Evolutionary conservation across 176 grass and related monocot genomes (phyloP), one percentile per base, ranked within the genome.

Genomic region (Oryza brachyantha): DNA sequence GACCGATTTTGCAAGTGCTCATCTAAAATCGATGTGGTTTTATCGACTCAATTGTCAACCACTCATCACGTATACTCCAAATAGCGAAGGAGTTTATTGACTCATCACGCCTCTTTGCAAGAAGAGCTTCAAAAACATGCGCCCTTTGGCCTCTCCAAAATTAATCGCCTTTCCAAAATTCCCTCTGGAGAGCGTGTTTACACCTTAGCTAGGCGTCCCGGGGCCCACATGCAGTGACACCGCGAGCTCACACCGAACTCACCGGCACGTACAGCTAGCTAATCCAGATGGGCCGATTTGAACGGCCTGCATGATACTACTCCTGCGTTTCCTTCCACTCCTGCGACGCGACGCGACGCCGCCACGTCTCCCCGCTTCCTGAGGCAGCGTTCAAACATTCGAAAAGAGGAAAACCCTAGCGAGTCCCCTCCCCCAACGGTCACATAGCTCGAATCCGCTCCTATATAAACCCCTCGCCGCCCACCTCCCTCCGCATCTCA

Each of bases 351-450:
- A 61, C 78, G 39, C 36, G 24, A 38, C 71, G 77, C 72, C 84
- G 67, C 78, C 78, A 70, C 72, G 72, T 10, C 43, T 19, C 43
- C 13, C 41, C 41, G 21, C 43, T 29, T 19, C 13, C 61, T 7
- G 24, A 7, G 39, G 41, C 50, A 70, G 35, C 29, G 86, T 84
- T 79, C 83, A 92, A 92, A 84, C 69, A 28, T 86, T 83, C 73
- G 75, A 86, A 94, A 67, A 40, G 34, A 17, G 61, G 13, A 64
- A 74, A 74, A 79, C 81, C 71, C 77, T 72, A 80, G 59, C 28
- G 41, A 52, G 40, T 3, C 64, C 64, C 64, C 65, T 4, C 10
- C 29, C 46, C 12, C 89, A 94, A 94, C 92, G 92, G 92, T 89
- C 80, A 81, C 31, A 27, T 72, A 42, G 70, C 71, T 29, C 81